Evolutionary conservation across 73 alveolate species (phyloP).

Genomic region (Tetrahymena malaccensis): DNA sequence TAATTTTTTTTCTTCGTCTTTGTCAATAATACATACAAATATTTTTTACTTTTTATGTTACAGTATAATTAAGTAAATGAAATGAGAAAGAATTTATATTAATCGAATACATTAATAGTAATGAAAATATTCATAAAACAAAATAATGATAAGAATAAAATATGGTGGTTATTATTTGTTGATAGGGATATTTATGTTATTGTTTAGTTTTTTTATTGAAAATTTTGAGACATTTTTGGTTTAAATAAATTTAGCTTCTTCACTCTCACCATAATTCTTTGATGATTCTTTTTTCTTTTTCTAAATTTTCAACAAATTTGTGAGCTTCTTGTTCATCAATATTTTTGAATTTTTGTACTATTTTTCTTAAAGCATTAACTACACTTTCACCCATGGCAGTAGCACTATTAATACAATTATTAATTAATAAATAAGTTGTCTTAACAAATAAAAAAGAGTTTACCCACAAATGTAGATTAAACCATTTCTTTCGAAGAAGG

Average conservation of each 20-base stretch:
- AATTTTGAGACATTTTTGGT: background rate
- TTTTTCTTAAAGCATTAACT: constrained; percentile 38
- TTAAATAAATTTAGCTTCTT: background rate
- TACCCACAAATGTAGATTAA: constrained; percentile 62
- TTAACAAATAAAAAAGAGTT: background rate
- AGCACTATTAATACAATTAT: background rate
- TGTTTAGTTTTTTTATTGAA: background rate
- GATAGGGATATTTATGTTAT: background rate
- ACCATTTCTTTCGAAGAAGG: constrained; percentile 17
- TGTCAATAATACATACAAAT: too few species aligned
- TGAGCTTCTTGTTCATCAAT: constrained; percentile 19
- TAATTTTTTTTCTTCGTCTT: too few species aligned
- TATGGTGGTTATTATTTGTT: background rate
- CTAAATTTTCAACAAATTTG: constrained; percentile 25
- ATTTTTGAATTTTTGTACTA: constrained; percentile 14
- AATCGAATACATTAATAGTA: background rate
- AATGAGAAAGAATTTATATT: too few species aligned
- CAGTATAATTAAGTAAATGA: too few species aligned
- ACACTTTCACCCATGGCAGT: constrained; percentile 60
- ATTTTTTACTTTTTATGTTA: too few species aligned
- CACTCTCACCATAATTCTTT: constrained; percentile 69
- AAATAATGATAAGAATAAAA: background rate
- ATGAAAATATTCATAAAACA: background rate
- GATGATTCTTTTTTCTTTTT: constrained; percentile 47
- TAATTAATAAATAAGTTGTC: background rate